Evolutionary conservation across 2,329 filamentous ascomycete genomes (phyloP).

Genomic region (Monilinia aucupariae): DNA sequence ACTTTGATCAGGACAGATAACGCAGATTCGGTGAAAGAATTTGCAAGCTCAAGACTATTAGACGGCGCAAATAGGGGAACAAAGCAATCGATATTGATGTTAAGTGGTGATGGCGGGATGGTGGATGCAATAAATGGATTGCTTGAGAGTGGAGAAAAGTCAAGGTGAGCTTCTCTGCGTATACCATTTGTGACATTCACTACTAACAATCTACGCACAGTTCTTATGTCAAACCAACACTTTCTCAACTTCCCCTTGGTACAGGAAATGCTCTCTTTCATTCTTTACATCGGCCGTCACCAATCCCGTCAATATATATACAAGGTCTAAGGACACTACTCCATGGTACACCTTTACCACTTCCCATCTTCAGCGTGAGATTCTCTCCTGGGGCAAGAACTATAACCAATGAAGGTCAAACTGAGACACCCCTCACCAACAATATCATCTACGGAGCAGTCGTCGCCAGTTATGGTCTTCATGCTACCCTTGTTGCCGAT

Average conservation of each 20-base stretch:
- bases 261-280: conserved; percentile 62
- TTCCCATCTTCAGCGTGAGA: conserved; percentile 58
- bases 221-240: conserved; percentile 37
- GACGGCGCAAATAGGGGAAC: conserved; percentile 43
- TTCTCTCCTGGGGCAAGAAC: conserved; percentile 53
- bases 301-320: conserved; percentile 40
- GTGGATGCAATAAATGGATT: conserved; percentile 75
- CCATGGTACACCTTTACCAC: conserved; percentile 45
- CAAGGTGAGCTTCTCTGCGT: conserved; percentile 23
- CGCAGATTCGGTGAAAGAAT: conserved; percentile 56
- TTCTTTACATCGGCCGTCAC: conserved; percentile 47
- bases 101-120: conserved; percentile 84
- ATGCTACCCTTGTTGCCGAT: conserved; percentile 83
- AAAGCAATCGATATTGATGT: conserved; percentile 62
- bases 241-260: conserved; percentile 55
- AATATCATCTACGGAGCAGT: conserved; percentile 63
- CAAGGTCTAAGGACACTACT: conserved; percentile 53
- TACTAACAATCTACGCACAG: conserved; percentile 19
- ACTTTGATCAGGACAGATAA: conserved; percentile 58
- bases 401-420: conserved; percentile 37
- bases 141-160: conserved; percentile 27
- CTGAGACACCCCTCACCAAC: conserved; percentile 25
- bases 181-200: conserved; percentile 21
- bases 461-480: conserved; percentile 85
- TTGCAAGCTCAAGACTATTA: conserved; percentile 49